Base-by-base conservation (phyloP, 192 early-diverging fungal species). In the Entomortierella chlamydospora region DNA sequence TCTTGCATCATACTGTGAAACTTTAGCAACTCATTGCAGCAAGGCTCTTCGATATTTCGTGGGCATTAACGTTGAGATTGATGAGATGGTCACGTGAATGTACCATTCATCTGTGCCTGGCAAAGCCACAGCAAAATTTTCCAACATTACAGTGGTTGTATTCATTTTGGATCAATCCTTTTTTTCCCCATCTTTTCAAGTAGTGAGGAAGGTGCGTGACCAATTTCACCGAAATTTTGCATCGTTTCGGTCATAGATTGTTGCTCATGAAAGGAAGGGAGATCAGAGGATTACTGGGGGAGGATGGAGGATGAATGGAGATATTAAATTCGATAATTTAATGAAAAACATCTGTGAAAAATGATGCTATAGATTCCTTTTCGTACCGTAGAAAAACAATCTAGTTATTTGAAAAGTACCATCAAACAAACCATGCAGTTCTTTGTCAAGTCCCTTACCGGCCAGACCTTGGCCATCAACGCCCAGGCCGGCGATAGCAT, bases 361-460 rank as follows among this genome's bases (percentile, higher is more conserved):
- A n/a, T n/a, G n/a, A n/a, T n/a, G n/a, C 39, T 37, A 18, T 65
- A 73, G 64, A 73, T 83, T 71, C 67, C 69, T 73, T 79, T 83
- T 72, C 72, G 57, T 51, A 70, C 62, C 63, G 45, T n/a, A 61
- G 82, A 85, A 83, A 84, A 83, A 82, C 69, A 86, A 86, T 86
- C 85, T 80, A 86, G 81, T 86, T 86, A 84, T 86, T 83, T 81
- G 81, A 72, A 83, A 78, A 71, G 82, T 70, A 43, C 47, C 55
- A 67, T 49, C 60, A 69, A 25, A 33, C 41, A n/a, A 51, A 76
- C 13, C 65, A 89, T 87, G 86, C 85, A 90, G 78, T 68, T 87
- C 65, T 90, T 90, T 83, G 89, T 90, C 49, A 89, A 89, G 70
- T 85, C 89, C 72, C 83, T 90, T 59, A 68, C 84, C 52, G 89